phyloP scores from a whole-genome alignment of 169 alveolate species.

The Cyclospora cayetanensis region DNA sequence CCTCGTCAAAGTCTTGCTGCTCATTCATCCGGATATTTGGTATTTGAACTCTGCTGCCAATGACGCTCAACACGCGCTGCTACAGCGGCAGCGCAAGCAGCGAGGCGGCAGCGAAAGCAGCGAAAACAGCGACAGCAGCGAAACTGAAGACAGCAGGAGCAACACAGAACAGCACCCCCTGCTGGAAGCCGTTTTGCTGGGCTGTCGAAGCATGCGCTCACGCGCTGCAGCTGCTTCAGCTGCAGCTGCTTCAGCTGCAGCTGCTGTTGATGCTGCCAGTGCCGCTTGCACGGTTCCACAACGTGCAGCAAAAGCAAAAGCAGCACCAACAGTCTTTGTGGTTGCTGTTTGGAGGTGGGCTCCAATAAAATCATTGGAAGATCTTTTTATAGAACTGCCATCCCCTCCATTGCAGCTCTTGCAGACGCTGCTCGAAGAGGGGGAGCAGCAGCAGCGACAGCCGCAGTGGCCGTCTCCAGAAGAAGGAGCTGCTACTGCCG shows the following conservation, averaged over 20 bases:
- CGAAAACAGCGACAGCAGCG: neutral
- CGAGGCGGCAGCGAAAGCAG: neutral
- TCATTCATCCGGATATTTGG: constrained; percentile 39
- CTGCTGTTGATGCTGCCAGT: neutral
- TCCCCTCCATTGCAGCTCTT: neutral
- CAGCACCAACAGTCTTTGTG: neutral
- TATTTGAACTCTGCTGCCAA: neutral
- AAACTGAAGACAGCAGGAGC: neutral
- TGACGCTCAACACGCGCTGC: neutral
- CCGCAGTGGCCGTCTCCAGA: too few species aligned
- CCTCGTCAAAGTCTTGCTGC: constrained; percentile 17
- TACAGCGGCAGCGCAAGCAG: neutral
- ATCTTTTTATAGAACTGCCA: neutral
- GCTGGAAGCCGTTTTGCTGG: neutral
- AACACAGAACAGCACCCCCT: neutral
- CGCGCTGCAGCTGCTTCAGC: neutral
- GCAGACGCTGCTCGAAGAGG: neutral
- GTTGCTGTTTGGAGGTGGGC: neutral
- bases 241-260: neutral
- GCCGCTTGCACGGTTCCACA: too few species aligned
- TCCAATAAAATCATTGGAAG: neutral
- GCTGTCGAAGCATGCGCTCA: neutral
- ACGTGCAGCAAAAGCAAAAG: neutral
- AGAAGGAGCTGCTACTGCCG: neutral
- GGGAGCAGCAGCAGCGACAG: constrained; percentile 11